Percentiles rank a stretch among this genome's conserved stretches.
Evolutionary conservation across 208 protist genomes (phyloP).

Genomic region (Trypanosoma scelopori): DNA sequence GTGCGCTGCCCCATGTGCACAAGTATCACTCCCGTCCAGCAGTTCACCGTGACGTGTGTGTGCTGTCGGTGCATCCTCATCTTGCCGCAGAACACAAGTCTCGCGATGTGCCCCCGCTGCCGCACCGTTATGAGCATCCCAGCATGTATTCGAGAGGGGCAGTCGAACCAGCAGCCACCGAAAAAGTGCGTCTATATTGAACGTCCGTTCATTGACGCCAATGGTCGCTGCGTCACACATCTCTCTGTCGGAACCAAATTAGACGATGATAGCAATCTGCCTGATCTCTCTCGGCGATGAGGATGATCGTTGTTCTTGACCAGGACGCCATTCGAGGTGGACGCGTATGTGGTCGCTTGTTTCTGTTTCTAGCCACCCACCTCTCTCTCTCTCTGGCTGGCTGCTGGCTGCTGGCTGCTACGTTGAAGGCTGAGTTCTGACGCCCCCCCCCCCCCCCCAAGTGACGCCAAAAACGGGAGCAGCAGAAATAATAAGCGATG

Average conservation of each 20-base stretch:
- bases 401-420: too few species aligned
- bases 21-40: slow-evolving; percentile 73
- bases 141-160: slow-evolving; percentile 71
- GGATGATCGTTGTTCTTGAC: too few species aligned
- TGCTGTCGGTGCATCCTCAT: slow-evolving; percentile 83
- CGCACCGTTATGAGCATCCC: slow-evolving; percentile 86
- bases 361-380: too few species aligned
- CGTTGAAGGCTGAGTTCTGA: too few species aligned
- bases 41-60: slow-evolving; percentile 82
- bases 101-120: slow-evolving; percentile 84
- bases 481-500: too few species aligned
- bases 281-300: background rate
- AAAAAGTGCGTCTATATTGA: slow-evolving; percentile 87
- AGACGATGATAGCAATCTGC: slow-evolving; percentile 46
- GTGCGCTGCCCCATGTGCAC: slow-evolving; percentile 86
- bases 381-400: background rate
- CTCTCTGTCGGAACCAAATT: slow-evolving; percentile 74
- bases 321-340: too few species aligned
- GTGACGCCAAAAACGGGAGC: background rate
- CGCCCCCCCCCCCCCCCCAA: too few species aligned
- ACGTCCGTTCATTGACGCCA: slow-evolving; percentile 48
- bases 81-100: slow-evolving; percentile 80
- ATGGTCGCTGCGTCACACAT: slow-evolving; percentile 44
- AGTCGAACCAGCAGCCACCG: slow-evolving; percentile 47
- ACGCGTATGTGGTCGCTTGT: too few species aligned